A percentile compares a stretch with the other conserved stretches of the same genome.
These are phyloP conservation scores for Xylaria castorea DNA, from an alignment of 495 filamentous ascomycete genomes.

Conservation along the genomic window DNA sequence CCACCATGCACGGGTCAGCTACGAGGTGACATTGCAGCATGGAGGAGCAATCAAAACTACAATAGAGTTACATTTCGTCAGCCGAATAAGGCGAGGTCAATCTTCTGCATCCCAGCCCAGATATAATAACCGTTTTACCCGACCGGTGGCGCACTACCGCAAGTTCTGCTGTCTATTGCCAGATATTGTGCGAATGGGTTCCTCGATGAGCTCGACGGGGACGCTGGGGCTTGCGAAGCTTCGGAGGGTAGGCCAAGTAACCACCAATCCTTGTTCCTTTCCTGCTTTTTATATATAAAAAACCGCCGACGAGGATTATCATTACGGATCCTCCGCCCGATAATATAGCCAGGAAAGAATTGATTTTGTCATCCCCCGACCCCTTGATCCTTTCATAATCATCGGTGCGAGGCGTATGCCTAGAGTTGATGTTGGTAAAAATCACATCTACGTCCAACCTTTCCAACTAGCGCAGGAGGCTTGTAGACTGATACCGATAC, in stretches of 20 bases:
- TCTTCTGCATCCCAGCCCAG: constrained; percentile 12
- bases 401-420: neutral
- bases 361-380: neutral
- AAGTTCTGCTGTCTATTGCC: neutral
- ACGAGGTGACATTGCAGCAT: constrained; percentile 20
- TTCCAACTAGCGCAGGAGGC: neutral
- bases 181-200: neutral
- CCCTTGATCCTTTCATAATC: neutral
- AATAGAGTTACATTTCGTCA: constrained; percentile 19
- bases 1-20: constrained; percentile 15
- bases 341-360: constrained; percentile 1
- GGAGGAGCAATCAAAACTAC: constrained; percentile 5
- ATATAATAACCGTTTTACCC: constrained; percentile 28
- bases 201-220: neutral
- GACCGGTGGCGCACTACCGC: constrained; percentile 16
- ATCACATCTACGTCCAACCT: neutral
- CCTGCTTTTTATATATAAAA: no score
- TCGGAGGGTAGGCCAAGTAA: neutral
- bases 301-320: neutral
- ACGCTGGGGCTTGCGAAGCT: neutral
- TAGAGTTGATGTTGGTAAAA: neutral
- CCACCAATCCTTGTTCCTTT: neutral
- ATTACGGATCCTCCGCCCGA: neutral
- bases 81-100: constrained; percentile 24
- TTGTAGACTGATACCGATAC: neutral